phyloP scores from a whole-genome alignment of 495 filamentous ascomycete species.

The Pseudevernia furfuracea region DNA sequence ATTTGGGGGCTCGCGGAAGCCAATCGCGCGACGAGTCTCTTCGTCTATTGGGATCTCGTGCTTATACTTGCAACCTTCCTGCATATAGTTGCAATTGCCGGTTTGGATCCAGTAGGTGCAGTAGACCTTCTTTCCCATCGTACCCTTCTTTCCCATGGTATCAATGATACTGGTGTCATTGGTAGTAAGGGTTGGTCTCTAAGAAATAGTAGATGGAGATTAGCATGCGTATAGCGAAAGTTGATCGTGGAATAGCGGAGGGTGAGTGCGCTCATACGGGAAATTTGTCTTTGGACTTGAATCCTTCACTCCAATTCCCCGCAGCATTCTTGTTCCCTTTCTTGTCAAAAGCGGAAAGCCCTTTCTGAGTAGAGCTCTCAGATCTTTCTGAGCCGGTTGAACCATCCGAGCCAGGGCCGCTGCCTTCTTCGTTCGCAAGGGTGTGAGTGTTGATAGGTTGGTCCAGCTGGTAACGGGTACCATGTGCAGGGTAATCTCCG shows the following conservation, averaged over 20 bases:
- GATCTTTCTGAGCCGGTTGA: background rate
- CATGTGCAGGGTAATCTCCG: conserved; percentile 24
- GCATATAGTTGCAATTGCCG: conserved; percentile 74
- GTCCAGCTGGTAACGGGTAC: conserved; percentile 2
- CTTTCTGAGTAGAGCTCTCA: background rate
- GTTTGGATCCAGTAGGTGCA: conserved; percentile 85
- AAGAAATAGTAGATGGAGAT: background rate
- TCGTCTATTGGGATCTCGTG: conserved; percentile 71
- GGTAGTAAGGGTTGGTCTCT: background rate
- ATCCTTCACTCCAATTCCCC: background rate
- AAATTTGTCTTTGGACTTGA: background rate
- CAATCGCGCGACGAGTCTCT: conserved; percentile 53
- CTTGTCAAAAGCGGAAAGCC: background rate
- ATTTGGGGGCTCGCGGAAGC: conserved; percentile 47
- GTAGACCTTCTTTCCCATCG: conserved; percentile 55
- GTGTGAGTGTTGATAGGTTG: background rate
- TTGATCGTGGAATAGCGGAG: background rate
- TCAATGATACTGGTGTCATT: background rate
- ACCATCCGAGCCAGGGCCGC: background rate
- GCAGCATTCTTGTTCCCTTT: background rate
- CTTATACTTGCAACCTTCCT: conserved; percentile 78
- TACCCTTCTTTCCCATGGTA: conserved; percentile 5
- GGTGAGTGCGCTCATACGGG: background rate
- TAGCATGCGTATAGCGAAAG: background rate
- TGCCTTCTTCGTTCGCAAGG: background rate